Percentiles rank a stretch among this genome's conserved stretches.
These are phyloP conservation scores for Podosphaera fusca DNA, from an alignment of 2,329 filamentous ascomycete genomes.

Conservation along the genomic window DNA sequence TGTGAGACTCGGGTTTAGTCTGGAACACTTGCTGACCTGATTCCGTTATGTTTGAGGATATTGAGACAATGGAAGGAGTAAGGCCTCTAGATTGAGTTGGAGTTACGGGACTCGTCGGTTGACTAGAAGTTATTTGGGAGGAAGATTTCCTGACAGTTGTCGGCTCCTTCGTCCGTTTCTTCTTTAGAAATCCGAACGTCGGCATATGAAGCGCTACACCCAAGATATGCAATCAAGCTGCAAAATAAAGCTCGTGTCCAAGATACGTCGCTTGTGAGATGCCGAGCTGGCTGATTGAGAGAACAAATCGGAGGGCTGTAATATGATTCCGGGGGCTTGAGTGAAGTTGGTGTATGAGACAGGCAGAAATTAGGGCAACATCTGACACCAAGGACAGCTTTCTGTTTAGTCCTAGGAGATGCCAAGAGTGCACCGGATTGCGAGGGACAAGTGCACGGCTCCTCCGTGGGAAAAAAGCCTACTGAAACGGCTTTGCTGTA, in stretches of 20 bases:
- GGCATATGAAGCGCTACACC: slow-evolving; percentile 39
- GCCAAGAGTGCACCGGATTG: too few relatives aligned
- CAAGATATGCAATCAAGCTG: slow-evolving; percentile 12
- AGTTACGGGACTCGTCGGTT: slow-evolving; percentile 40
- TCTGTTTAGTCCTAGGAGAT: too few relatives aligned
- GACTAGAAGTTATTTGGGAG: slow-evolving; percentile 42
- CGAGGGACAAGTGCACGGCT: too few relatives aligned
- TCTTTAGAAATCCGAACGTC: slow-evolving; percentile 89
- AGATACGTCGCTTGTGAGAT: neutral
- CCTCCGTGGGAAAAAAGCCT: too few relatives aligned
- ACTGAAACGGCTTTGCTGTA: too few relatives aligned
- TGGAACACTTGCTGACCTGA: slow-evolving; percentile 11
- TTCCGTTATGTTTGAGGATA: slow-evolving; percentile 17
- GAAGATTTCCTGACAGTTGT: slow-evolving; percentile 41
- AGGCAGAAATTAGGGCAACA: neutral
- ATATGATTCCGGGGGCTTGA: too few relatives aligned
- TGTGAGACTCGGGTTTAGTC: slow-evolving; percentile 4
- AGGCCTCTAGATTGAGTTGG: slow-evolving; percentile 31
- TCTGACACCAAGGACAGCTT: neutral
- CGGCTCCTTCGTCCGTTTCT: slow-evolving; percentile 92
- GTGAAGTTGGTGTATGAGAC: too few relatives aligned
- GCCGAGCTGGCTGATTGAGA: neutral
- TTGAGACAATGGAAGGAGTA: slow-evolving; percentile 18
- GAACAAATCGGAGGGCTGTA: too few relatives aligned
- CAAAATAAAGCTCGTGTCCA: neutral